phyloP scores from a whole-genome alignment of 768 basidiomycete genomes.

The Mycena maculata region DNA sequence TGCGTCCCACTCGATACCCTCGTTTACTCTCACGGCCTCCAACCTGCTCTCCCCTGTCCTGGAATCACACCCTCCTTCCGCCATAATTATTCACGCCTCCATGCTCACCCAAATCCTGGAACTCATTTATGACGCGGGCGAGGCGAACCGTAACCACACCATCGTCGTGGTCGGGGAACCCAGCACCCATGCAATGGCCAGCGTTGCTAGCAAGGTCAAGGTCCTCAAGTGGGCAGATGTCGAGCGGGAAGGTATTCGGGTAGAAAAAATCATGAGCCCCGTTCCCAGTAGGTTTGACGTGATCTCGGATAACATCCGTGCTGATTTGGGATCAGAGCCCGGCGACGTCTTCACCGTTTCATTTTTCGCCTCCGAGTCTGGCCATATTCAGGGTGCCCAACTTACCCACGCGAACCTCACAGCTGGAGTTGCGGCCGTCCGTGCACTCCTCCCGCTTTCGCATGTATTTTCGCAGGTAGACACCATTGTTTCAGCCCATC shows the following conservation, averaged over 20 bases:
- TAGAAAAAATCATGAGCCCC: constrained; percentile 57
- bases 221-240: constrained; percentile 77
- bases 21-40: constrained; percentile 71
- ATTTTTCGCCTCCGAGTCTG: constrained; percentile 66
- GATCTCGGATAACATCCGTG: constrained; percentile 3
- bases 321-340: constrained; percentile 54
- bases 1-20: constrained; percentile 73
- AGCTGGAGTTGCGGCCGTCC: constrained; percentile 86
- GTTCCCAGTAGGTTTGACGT: constrained; percentile 62
- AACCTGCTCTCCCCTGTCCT: constrained; percentile 73
- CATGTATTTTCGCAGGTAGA: constrained; percentile 77
- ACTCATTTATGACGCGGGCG: constrained; percentile 70
- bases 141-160: constrained; percentile 59
- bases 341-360: constrained; percentile 75
- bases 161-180: constrained; percentile 82
- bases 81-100: constrained; percentile 76
- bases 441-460: constrained; percentile 80
- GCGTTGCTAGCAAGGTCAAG: constrained; percentile 63
- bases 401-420: constrained; percentile 89
- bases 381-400: constrained; percentile 69
- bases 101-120: constrained; percentile 80
- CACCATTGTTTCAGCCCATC: constrained; percentile 80
- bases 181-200: constrained; percentile 56
- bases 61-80: constrained; percentile 74
- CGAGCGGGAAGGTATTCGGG: constrained; percentile 71